Base-by-base conservation (phyloP, 2,329 filamentous ascomycete species). In the Arthroderma sp. region DNA sequence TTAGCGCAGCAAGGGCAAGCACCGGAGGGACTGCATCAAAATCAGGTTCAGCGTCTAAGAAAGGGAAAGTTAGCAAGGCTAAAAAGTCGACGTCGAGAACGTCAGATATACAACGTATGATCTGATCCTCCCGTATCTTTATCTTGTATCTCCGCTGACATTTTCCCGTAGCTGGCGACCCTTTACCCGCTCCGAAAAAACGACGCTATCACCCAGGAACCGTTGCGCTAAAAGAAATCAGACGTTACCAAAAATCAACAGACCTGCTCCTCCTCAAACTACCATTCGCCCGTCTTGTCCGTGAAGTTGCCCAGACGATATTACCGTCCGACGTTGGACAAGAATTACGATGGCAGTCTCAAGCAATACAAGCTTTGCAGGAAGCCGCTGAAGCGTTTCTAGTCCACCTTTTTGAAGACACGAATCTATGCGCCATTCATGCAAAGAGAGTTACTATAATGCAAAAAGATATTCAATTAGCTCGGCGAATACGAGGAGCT, bases 401-500 rank as follows among this genome's bases (percentile, higher is more conserved):
- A 54, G 84, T 96, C 48, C 88, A 94, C 60, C 72, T 96, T n/a
- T 95, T 96, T 60, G 88, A 95, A 63, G 86, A 94, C 66, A 86
- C 86, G 53, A 95, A 96, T 68, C 75, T 96, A 36, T 95, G 89
- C 68, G 91, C 89, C 51, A 88, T 96, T 56, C 89, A 96, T 67
- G 91, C 89, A 50, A 95, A 94, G 71, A 76, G 89, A 62, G 87
- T 96, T 43, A 96, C 89, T 34, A 94, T 95, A 56, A 89, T 94
- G 85, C 87, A 91, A 66, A 94, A 94, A 69, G 91, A 96, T 66
- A 94, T 98, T 56, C 89, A 95, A 68, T 75, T 96, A 49, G 89
- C 89, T 15, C 72, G 84, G 57, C 70, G 84, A 53, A 87, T 89
- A 66, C 73, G 84, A 42, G 84, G 84, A 8, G 75, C 80, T 38